Evolutionary conservation across 1,139 yeast genomes (phyloP), one percentile per base, ranked within the genome.

Genomic region (Spencermartinsiella ligniputridi): DNA sequence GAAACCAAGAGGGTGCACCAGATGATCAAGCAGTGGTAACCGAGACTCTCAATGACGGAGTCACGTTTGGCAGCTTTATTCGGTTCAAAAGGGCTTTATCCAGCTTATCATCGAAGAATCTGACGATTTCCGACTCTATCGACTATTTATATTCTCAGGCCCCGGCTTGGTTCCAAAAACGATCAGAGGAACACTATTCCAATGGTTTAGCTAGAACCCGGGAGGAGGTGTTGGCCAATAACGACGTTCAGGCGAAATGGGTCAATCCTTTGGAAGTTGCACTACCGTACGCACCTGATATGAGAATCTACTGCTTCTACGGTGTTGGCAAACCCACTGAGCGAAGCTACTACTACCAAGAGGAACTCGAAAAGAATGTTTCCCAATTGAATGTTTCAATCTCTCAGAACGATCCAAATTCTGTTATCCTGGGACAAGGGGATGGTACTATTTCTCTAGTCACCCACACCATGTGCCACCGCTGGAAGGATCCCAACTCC

Each of bases 241-340:
- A 86, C 50, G 69, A 78, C 16, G 76, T 78, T 56, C 90, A 80
- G 52, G 72, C 77, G 43, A 89, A 86, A 62, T 92, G 98, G 98
- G 68, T 81, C 30, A 92, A 92, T 60, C 98, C 98, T 2, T 69
- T 94, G 46, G 98, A 92, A 62, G 96, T 81, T 0, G 77, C 92
- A 1, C 73, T 92, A 41, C 98, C 98, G 1, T 71, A 83, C 60
- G 98, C 98, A 0, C 98, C 98, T 2, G 87, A 87, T 59, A 71
- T 94, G 83, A 85, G 87, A 56, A 72, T 89, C 6, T 92, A 72
- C 65, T 88, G 97, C 58, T 83, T 94, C 61, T 94, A 92, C 58
- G 98, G 98, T 2, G 90, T 89, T 11, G 96, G 97, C 3, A 90
- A 88, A 52, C 95, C 95, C 12, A 90, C 98, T 0, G 98, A 92